phyloP scores from a whole-genome alignment of 139 green algal genomes.

The Edaphochlamys debaryana region DNA sequence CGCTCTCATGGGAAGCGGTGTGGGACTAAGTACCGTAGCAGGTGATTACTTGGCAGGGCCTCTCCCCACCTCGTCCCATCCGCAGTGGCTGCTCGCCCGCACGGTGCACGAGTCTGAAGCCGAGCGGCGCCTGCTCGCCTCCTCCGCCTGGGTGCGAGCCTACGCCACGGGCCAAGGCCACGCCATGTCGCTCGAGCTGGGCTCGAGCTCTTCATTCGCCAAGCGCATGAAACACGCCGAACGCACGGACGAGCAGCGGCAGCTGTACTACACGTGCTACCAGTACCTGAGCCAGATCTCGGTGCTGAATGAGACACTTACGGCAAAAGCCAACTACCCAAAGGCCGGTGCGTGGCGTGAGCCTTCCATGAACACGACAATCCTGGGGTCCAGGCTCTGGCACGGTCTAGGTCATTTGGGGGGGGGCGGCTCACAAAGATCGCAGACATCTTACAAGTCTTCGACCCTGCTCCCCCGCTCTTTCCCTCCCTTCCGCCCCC shows the following conservation, averaged over 20 bases:
- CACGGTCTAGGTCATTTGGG: too few relatives aligned
- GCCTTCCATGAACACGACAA: too few relatives aligned
- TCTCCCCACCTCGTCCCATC: too few relatives aligned
- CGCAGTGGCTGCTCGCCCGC: not conserved
- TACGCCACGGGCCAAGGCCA: not conserved
- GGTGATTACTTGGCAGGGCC: too few relatives aligned
- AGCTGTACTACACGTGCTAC: conserved; percentile 17
- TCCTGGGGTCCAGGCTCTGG: too few relatives aligned
- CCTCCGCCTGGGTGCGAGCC: not conserved
- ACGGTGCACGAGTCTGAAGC: conserved; percentile 12
- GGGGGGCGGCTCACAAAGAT: too few relatives aligned
- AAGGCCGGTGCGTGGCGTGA: conserved; percentile 25
- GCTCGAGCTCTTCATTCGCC: not conserved
- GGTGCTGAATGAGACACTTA: conserved; percentile 18
- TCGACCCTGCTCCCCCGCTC: too few relatives aligned
- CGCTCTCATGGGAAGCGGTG: too few relatives aligned
- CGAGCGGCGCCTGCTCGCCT: conserved; percentile 19
- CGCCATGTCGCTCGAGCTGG: not conserved
- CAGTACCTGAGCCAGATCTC: not conserved
- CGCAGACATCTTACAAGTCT: too few relatives aligned
- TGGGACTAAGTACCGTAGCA: too few relatives aligned
- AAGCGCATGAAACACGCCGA: not conserved
- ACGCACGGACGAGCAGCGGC: not conserved
- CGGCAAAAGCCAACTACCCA: not conserved
- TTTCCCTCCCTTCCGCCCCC: too few relatives aligned